A percentile compares a stretch with the other conserved stretches of the same genome.
phyloP scores from a whole-genome alignment of 2,329 filamentous ascomycete species.

The Diaporthe eres region DNA sequence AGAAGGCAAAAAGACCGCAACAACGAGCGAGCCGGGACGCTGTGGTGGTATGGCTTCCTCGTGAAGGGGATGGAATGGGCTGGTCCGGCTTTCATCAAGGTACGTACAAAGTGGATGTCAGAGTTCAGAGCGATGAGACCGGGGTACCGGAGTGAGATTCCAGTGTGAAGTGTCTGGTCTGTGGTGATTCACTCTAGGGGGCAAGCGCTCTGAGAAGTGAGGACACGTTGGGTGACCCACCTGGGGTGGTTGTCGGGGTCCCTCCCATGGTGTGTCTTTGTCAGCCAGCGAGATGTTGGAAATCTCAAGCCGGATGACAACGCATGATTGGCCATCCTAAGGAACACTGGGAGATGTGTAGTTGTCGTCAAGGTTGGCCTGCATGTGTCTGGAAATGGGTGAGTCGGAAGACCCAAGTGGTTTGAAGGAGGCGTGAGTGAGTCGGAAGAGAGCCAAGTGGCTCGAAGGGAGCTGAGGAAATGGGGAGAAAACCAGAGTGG shows the following conservation, averaged over 20 bases:
- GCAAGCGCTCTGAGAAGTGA: constrained; percentile 5
- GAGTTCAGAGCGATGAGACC: neutral
- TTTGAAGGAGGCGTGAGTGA: neutral
- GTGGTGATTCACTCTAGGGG: neutral
- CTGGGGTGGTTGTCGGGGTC: neutral
- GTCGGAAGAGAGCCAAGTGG: neutral
- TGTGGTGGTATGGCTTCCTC: constrained; percentile 96
- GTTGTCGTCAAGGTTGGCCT: neutral
- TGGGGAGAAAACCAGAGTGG: neutral
- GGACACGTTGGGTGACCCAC: neutral
- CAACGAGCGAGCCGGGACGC: constrained; percentile 82
- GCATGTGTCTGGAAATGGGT: neutral
- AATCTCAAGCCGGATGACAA: neutral
- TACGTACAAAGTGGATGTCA: constrained; percentile 51
- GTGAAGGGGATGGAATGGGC: constrained; percentile 92
- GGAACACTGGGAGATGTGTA: neutral
- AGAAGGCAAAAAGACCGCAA: constrained; percentile 72
- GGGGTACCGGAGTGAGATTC: neutral
- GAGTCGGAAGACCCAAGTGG: neutral
- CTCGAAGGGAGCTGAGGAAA: neutral
- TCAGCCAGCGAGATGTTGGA: neutral
- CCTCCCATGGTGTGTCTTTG: neutral
- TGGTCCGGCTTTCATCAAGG: constrained; percentile 97
- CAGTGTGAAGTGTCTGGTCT: neutral
- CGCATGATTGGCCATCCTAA: neutral